Evolutionary conservation across 495 filamentous ascomycete species (phyloP).

Genomic region (Lichina pygmaea): DNA sequence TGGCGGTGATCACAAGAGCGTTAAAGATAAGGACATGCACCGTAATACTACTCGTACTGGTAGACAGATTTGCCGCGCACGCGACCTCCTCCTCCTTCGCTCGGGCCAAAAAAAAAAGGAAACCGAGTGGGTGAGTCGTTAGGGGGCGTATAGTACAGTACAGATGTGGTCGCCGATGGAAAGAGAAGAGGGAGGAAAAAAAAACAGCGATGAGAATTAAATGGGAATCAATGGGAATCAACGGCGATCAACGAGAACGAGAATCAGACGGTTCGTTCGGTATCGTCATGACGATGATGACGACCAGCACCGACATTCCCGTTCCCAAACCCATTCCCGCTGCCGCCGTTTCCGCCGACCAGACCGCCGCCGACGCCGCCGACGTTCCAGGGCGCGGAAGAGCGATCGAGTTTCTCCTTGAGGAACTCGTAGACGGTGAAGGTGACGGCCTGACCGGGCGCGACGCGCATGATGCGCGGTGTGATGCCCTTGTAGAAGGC

Average conservation of each 20-base stretch:
- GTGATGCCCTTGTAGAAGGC: constrained; percentile 99
- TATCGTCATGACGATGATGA: too few species aligned
- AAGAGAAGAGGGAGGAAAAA: neutral
- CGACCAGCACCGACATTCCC: too few species aligned
- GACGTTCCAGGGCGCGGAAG: constrained; percentile 4
- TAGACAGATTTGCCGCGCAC: too few species aligned
- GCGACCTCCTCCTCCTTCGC: neutral
- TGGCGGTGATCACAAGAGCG: too few species aligned
- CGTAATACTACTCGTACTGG: too few species aligned
- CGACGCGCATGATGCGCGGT: constrained; percentile 87
- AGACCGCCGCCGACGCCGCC: too few species aligned
- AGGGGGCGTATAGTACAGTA: neutral
- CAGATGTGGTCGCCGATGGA: neutral
- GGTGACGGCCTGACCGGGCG: constrained; percentile 90
- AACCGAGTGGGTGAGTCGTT: neutral
- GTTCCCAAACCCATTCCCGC: too few species aligned
- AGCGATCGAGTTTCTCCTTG: constrained; percentile 57
- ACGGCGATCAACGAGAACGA: neutral
- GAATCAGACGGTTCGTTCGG: neutral
- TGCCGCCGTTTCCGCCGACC: too few species aligned
- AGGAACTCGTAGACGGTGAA: constrained; percentile 93
- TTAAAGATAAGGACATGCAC: too few species aligned
- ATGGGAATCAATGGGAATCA: neutral
- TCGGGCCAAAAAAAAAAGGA: neutral
- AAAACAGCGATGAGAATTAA: neutral